Evolutionary conservation across 345 rosid genomes (phyloP).

Genomic region (Arabis hirsuta): DNA sequence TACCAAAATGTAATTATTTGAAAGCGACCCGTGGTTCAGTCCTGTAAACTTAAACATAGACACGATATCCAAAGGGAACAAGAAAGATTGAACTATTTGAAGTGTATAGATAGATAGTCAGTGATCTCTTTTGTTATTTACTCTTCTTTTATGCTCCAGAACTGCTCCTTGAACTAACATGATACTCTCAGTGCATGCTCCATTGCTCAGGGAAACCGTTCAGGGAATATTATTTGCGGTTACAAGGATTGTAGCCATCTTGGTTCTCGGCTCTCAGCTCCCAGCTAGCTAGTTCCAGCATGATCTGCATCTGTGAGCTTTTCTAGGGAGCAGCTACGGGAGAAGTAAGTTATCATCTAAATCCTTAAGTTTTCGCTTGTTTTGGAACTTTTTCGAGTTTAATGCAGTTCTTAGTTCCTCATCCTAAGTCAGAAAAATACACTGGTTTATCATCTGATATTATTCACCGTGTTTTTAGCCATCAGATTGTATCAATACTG

Average conservation of each 20-base stretch:
- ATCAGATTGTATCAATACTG: no score
- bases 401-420: slow-evolving; percentile 3
- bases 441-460: not conserved
- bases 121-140: slow-evolving; percentile 9
- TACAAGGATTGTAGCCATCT: not conserved
- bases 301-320: not conserved
- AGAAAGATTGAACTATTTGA: slow-evolving; percentile 26
- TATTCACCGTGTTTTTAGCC: no score
- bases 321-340: not conserved
- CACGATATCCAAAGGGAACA: slow-evolving; percentile 13
- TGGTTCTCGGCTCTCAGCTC: not conserved
- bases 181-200: not conserved
- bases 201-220: not conserved
- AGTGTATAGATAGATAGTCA: slow-evolving; percentile 31
- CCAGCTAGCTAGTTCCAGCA: not conserved
- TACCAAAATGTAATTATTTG: slow-evolving; percentile 25
- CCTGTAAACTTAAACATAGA: slow-evolving; percentile 31
- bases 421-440: slow-evolving; percentile 10
- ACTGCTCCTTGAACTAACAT: slow-evolving; percentile 10
- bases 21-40: slow-evolving; percentile 1
- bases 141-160: not conserved
- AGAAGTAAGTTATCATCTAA: slow-evolving; percentile 13
- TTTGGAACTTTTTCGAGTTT: not conserved
- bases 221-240: slow-evolving; percentile 8
- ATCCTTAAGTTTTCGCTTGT: slow-evolving; percentile 6